Base-by-base conservation (phyloP, 202 grass and related monocot genomes). In the Alloteropsis angusta region DNA sequence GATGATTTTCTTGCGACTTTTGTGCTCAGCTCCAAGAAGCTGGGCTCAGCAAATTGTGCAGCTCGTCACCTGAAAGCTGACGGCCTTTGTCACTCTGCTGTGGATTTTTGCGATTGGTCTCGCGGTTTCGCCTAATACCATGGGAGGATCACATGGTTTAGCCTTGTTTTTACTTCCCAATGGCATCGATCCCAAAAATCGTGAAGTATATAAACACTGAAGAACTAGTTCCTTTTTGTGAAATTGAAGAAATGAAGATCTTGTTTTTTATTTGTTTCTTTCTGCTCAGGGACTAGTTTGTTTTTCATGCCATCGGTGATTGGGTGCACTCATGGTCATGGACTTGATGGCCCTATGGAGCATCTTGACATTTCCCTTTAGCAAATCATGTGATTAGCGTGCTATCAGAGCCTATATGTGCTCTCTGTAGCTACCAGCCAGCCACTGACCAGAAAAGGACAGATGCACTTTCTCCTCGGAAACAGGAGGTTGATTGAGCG, bases 401-500 rank as follows among this genome's bases (percentile, higher is more conserved):
- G 68, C 65, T 44, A 46, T 42, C 10, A n/a, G n/a, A 42, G 41
- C 65, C 39, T 46, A 68, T 26, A 19, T 26, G 65, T 46, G 47
- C 10, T 3, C 6, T 25, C 41, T 50, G 19, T 9, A 18, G 3
- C 43, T 21, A 59, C n/a, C n/a, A n/a, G n/a, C 12, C 18, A 55
- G 13, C 25, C 47, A 60, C 19, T 42, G 18, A 50, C 14, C 19
- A 32, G 19, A 59, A 47, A 67, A 58, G 39, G n/a, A 41, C 47
- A 15, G 0, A 41, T n/a, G 72, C 28, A 47, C 17, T 38, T 66
- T 65, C 48, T 21, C 26, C 71, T 55, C 32, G n/a, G n/a, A 55
- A 38, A 82, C 26, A 78, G 65, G 65, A 18, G 53, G 3, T 30
- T 65, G 79, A 72, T 87, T 48, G 75, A 69, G 57, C 28, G 26